phyloP scores from a whole-genome alignment of 1,284 basidiomycete species.

The Microbotryum scabiosae region DNA sequence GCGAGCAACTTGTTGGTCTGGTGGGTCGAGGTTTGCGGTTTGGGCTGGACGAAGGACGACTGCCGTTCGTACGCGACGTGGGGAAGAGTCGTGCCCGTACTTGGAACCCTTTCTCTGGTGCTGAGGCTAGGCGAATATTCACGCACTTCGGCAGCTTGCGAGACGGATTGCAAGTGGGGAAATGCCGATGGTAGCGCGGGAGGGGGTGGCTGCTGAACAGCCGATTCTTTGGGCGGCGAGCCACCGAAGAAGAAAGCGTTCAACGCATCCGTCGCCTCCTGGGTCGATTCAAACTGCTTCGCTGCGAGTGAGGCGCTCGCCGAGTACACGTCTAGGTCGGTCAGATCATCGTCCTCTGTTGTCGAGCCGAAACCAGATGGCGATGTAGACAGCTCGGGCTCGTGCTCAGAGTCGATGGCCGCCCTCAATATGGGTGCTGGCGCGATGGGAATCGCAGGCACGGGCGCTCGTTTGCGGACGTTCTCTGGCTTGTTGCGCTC shows the following conservation, averaged over 20 bases:
- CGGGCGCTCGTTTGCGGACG: neutral
- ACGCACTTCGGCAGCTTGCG: neutral
- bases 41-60: slow-evolving; percentile 22
- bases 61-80: slow-evolving; percentile 25
- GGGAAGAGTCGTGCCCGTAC: slow-evolving; percentile 7
- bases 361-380: neutral
- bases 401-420: slow-evolving; percentile 2
- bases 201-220: neutral
- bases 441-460: neutral
- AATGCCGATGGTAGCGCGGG: neutral
- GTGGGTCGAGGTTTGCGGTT: slow-evolving; percentile 8
- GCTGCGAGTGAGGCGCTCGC: neutral
- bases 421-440: neutral
- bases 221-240: neutral
- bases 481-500: slow-evolving; percentile 25
- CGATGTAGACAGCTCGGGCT: slow-evolving; percentile 4
- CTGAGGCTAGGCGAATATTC: neutral
- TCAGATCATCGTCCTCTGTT: slow-evolving; percentile 5
- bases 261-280: slow-evolving; percentile 26
- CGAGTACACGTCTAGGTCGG: neutral
- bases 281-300: slow-evolving; percentile 11
- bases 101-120: neutral
- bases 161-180: neutral
- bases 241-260: slow-evolving; percentile 31
- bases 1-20: slow-evolving; percentile 20